phyloP scores from a whole-genome alignment of 495 filamentous ascomycete species.

The Apodospora peruviana region DNA sequence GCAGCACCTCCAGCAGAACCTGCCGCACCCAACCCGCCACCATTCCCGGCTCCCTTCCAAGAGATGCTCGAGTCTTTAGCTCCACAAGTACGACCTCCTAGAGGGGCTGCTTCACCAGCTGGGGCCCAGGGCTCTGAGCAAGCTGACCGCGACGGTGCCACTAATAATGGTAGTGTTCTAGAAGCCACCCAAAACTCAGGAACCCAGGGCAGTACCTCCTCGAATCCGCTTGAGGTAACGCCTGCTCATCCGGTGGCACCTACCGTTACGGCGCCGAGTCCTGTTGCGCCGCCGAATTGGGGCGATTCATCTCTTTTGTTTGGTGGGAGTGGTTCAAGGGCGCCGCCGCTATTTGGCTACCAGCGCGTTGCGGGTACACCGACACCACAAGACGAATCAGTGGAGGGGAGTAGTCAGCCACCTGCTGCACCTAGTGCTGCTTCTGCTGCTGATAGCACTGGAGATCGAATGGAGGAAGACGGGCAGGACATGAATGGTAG shows the following conservation, averaged over 20 bases:
- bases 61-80: slow-evolving; percentile 4
- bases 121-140: too few species aligned
- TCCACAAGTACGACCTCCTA: too few species aligned
- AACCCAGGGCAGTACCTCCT: too few species aligned
- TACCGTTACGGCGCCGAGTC: slow-evolving; percentile 31
- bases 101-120: too few species aligned
- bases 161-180: too few species aligned
- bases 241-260: slow-evolving; percentile 20
- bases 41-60: slow-evolving; percentile 8
- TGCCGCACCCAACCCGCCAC: slow-evolving; percentile 10
- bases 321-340: slow-evolving; percentile 7
- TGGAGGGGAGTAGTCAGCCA: slow-evolving; percentile 4
- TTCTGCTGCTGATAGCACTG: background rate
- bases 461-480: slow-evolving; percentile 7
- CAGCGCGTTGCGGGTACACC: slow-evolving; percentile 2
- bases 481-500: background rate
- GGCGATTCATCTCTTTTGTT: slow-evolving; percentile 34
- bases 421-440: slow-evolving; percentile 1
- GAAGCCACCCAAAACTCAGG: too few species aligned
- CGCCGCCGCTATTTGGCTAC: slow-evolving; percentile 9
- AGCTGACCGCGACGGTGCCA: too few species aligned
- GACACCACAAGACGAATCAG: slow-evolving; percentile 3
- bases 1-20: slow-evolving; percentile 15
- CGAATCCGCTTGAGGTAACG: too few species aligned
- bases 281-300: slow-evolving; percentile 40